A percentile compares a stretch with the other conserved stretches of the same genome.
phyloP scores from a whole-genome alignment of 2,329 filamentous ascomycete genomes.

The Hypomyces perniciosus region DNA sequence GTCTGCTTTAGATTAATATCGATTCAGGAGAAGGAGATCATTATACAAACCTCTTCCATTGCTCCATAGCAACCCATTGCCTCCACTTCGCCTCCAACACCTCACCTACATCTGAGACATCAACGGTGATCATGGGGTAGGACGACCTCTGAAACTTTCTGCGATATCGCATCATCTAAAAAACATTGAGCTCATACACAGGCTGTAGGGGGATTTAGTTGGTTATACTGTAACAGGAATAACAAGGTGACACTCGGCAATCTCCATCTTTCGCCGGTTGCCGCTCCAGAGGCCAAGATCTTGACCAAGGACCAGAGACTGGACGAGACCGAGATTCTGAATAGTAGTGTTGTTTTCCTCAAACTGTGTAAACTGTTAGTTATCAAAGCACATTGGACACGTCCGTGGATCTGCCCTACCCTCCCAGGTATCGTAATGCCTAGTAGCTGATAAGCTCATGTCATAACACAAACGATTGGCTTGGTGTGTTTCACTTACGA shows the following conservation, averaged over 20 bases:
- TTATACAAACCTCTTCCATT: constrained; percentile 51
- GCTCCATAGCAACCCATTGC: constrained; percentile 58
- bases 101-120: constrained; percentile 49
- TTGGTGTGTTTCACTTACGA: constrained; percentile 26
- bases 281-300: constrained; percentile 51
- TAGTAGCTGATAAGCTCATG: constrained; percentile 7
- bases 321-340: constrained; percentile 42
- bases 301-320: constrained; percentile 42
- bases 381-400: not conserved
- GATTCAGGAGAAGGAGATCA: not conserved
- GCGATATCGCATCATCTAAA: constrained; percentile 48
- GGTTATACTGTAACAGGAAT: constrained; percentile 39
- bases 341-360: constrained; percentile 44
- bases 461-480: not conserved
- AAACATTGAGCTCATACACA: constrained; percentile 13
- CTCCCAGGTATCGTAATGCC: constrained; percentile 26
- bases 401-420: constrained; percentile 19
- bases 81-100: constrained; percentile 59
- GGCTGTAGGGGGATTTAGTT: not conserved
- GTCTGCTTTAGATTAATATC: constrained; percentile 29
- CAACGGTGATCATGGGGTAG: constrained; percentile 46
- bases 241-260: constrained; percentile 44
- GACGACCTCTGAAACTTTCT: constrained; percentile 52
- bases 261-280: constrained; percentile 50
- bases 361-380: constrained; percentile 30